Evolutionary conservation across 176 grass and related monocot species (phyloP).

Genomic region (Panicum miliaceum): DNA sequence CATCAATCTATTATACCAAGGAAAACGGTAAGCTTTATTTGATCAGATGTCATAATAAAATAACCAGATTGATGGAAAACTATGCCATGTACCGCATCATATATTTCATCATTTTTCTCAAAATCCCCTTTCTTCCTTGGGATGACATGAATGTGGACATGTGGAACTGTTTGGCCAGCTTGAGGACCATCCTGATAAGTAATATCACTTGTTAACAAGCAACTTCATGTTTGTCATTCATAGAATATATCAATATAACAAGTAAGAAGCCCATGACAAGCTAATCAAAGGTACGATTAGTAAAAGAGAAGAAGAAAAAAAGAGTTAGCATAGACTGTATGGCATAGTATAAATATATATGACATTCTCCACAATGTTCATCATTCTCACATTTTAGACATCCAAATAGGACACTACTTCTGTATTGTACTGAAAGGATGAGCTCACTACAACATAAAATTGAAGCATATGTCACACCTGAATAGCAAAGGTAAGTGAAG

Average conservation of each 20-base stretch:
- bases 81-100: conserved; percentile 67
- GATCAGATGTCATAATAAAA: not conserved
- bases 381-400: not conserved
- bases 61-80: conserved; percentile 8
- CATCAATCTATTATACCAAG: conserved; percentile 56
- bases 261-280: conserved; percentile 5
- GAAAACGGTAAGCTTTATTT: conserved; percentile 29
- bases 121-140: conserved; percentile 90
- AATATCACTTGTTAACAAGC: not conserved
- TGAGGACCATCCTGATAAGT: conserved; percentile 83
- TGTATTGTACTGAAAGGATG: conserved; percentile 19
- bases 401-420: not conserved
- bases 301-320: conserved; percentile 3
- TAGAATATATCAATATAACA: conserved; percentile 21
- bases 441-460: not conserved
- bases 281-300: conserved; percentile 9
- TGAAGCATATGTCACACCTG: conserved; percentile 57
- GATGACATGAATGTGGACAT: conserved; percentile 95
- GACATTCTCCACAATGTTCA: not conserved
- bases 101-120: conserved; percentile 94
- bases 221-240: not conserved
- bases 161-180: conserved; percentile 90
- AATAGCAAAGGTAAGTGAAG: conserved; percentile 84
- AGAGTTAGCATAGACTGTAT: not conserved
- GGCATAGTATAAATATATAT: not conserved